A percentile compares a stretch with the other conserved stretches of the same genome.
Evolutionary conservation across 2,329 filamentous ascomycete species (phyloP).

Genomic region (Coniella vitis): DNA sequence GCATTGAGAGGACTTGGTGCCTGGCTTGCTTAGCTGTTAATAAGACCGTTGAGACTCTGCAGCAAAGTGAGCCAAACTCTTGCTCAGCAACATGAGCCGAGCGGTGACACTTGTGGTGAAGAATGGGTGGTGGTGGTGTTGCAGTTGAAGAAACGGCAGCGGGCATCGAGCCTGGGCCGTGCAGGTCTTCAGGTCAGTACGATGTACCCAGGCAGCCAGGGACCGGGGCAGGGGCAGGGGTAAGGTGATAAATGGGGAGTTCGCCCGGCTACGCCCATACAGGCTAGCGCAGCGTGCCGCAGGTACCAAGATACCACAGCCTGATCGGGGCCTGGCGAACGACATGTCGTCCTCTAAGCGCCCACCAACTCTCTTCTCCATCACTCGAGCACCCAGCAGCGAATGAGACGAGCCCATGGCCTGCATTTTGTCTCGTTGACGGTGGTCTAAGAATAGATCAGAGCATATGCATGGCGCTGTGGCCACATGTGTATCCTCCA

Average conservation of each 20-base stretch:
- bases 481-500: constrained; percentile 1
- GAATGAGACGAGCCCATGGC: not conserved
- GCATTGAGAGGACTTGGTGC: not conserved
- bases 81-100: too few species aligned
- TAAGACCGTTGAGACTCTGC: not conserved
- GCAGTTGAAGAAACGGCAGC: too few species aligned
- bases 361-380: constrained; percentile 3
- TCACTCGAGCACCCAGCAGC: constrained; percentile 2
- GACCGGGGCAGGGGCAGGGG: too few species aligned
- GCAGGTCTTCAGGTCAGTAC: too few species aligned
- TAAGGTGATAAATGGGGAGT: too few species aligned
- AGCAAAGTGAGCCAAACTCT: too few species aligned
- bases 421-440: not conserved
- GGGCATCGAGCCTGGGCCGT: too few species aligned
- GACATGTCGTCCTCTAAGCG: constrained; percentile 4
- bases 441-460: constrained; percentile 2
- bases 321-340: not conserved
- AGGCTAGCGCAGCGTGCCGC: not conserved
- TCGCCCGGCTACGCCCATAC: not conserved
- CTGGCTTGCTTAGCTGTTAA: not conserved
- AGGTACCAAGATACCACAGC: not conserved
- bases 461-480: constrained; percentile 2
- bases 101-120: too few species aligned
- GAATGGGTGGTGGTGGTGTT: too few species aligned
- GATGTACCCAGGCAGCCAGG: too few species aligned